Conservation (phyloP, 805 yeast species). For the Myxozyma monticola region DNA sequence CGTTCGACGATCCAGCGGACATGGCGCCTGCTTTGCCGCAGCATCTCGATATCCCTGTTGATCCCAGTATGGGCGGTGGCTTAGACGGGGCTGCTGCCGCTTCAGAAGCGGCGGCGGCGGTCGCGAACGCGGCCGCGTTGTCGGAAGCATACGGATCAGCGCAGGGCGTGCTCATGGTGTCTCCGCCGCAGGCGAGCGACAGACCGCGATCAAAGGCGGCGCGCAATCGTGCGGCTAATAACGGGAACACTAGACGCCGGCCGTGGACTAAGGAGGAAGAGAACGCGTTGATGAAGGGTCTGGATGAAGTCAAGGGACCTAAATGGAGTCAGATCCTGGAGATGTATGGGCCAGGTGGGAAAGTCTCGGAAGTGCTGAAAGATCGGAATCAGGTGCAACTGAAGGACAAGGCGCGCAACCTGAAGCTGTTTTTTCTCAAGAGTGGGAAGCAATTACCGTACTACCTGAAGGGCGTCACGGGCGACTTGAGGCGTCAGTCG, state of each 20-base stretch:
- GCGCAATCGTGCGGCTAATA: slow-evolving; percentile 10
- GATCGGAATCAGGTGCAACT: slow-evolving; percentile 88
- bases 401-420: slow-evolving; percentile 94
- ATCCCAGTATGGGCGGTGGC: slow-evolving; percentile 7
- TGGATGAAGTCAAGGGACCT: slow-evolving; percentile 76
- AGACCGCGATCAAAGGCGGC: background rate
- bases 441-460: slow-evolving; percentile 75
- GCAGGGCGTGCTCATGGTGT: background rate
- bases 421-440: slow-evolving; percentile 85
- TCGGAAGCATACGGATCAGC: slow-evolving; percentile 10
- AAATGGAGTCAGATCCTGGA: slow-evolving; percentile 91
- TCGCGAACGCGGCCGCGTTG: background rate
- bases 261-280: slow-evolving; percentile 92
- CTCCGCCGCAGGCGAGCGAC: background rate
- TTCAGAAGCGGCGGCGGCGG: background rate
- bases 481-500: slow-evolving; percentile 49
- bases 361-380: slow-evolving; percentile 75
- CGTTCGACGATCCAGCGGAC: background rate
- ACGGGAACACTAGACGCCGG: slow-evolving; percentile 48
- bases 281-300: slow-evolving; percentile 74
- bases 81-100: background rate
- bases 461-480: slow-evolving; percentile 81
- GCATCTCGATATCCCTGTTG: slow-evolving; percentile 19
- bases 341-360: slow-evolving; percentile 92
- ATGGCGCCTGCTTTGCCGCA: slow-evolving; percentile 12